phyloP scores from a whole-genome alignment of 768 basidiomycete species.

The Mycena rebaudengoi region DNA sequence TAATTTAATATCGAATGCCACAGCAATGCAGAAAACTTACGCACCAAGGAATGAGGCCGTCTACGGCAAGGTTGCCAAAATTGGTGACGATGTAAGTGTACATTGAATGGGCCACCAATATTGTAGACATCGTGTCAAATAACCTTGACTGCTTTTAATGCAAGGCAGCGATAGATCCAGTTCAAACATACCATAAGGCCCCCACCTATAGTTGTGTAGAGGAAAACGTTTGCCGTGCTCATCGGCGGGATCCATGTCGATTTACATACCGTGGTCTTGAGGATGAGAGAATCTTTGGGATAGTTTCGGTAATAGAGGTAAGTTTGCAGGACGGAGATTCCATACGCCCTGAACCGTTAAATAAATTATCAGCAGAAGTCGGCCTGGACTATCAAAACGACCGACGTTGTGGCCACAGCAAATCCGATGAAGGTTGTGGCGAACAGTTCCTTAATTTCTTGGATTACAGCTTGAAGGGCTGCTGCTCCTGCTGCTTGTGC shows the following conservation, averaged over 20 bases:
- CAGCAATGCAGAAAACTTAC: not conserved
- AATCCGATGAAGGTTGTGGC: conserved; percentile 18
- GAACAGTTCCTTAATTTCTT: conserved; percentile 16
- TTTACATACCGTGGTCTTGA: conserved; percentile 8
- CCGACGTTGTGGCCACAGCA: conserved; percentile 14
- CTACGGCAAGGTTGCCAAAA: conserved; percentile 14
- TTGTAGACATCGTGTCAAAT: conserved; percentile 16
- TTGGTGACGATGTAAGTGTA: conserved; percentile 20
- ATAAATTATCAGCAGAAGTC: no score
- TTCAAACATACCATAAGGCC: conserved; percentile 1
- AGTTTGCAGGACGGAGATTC: conserved; percentile 5
- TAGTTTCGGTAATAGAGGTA: conserved; percentile 16
- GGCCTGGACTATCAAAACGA: not conserved
- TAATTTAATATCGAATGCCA: not conserved
- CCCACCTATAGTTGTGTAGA: not conserved
- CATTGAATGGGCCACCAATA: conserved; percentile 16
- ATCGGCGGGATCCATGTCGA: not conserved
- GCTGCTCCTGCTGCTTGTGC: not conserved
- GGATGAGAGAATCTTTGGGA: conserved; percentile 2
- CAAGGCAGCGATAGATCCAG: not conserved
- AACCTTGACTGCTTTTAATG: not conserved
- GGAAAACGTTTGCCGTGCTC: no score
- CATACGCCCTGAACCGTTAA: conserved; percentile 19
- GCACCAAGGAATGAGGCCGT: conserved; percentile 14
- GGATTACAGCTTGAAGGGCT: not conserved